Base-by-base conservation (phyloP, 2,329 filamentous ascomycete genomes). In the Apiospora hydei region DNA sequence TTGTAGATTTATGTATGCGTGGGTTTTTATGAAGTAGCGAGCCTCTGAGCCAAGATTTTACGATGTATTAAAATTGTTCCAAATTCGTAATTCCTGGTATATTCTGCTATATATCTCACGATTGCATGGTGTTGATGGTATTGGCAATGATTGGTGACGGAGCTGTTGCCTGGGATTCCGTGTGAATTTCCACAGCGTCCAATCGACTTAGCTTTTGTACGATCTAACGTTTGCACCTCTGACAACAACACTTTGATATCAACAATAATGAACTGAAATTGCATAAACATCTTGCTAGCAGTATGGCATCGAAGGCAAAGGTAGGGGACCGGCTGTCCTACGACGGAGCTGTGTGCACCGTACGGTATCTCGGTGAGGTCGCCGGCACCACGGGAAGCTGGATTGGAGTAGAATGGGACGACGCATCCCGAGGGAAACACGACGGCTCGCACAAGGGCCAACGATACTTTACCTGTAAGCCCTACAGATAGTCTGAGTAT, bases 371-470 rank as follows among this genome's bases (percentile, higher is more conserved):
- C 73, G 96, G 96, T 64, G 82, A 88, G 46, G 92, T 98, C 10
- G 87, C 89, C 69, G 93, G 93, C 76, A 95, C 94, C 11, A 87
- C 89, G 61, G 94, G 94, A 68, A 86, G 88, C 74, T 98, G 96
- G 95, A 88, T 98, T 46, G 96, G 96, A 67, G 94, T 98, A 67
- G 96, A 99, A 87, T 99, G 96, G 96, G 96, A 98, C 83, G 94
- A 98, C 81, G 85, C 91, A 71, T 88, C 86, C 49, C 89, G 95
- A 78, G 96, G 96, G 73, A 98, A 98, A 85, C 95, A 99, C 83
- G 90, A 96, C 78, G 96, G 96, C 72, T 91, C 92, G 73, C 91
- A 97, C 82, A 91, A 93, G 75, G 94, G 93, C 73, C 86, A 88
- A 74, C 90, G 89, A 74, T 98, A 98, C 80, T 98, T 98, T 78